Conservation (phyloP, 1,284 basidiomycete genomes). For the Inonotus hispidus region DNA sequence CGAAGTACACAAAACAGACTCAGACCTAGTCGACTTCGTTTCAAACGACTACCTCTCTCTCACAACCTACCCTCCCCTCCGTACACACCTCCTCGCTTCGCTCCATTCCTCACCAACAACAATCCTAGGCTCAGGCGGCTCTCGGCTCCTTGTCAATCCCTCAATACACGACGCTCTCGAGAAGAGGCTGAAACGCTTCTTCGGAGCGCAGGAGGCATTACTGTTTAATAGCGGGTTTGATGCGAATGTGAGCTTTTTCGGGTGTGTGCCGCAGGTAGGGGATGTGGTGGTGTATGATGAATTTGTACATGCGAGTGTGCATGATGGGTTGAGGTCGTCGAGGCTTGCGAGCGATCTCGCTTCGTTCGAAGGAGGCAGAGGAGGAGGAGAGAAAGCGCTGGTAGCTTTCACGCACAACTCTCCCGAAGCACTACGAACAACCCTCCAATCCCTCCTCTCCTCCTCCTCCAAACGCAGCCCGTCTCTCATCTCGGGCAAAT, state of each 20-base stretch:
- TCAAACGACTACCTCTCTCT: slow-evolving; percentile 96
- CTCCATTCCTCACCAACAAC: slow-evolving; percentile 43
- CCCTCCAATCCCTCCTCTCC: slow-evolving; percentile 37
- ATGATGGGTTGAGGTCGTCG: slow-evolving; percentile 81
- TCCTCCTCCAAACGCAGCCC: slow-evolving; percentile 26
- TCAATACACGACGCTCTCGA: slow-evolving; percentile 67
- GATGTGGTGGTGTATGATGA: slow-evolving; percentile 86
- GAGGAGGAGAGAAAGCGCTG: neutral
- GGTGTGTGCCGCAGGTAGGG: slow-evolving; percentile 71
- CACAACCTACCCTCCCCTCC: slow-evolving; percentile 53
- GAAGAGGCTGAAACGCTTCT: slow-evolving; percentile 57
- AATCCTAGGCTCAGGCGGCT: slow-evolving; percentile 87
- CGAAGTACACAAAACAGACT: slow-evolving; percentile 19
- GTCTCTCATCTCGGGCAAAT: slow-evolving; percentile 31
- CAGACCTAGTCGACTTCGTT: slow-evolving; percentile 65
- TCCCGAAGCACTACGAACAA: slow-evolving; percentile 40
- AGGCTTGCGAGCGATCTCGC: slow-evolving; percentile 31
- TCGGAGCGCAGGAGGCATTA: slow-evolving; percentile 62
- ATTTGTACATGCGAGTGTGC: slow-evolving; percentile 88
- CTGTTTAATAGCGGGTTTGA: slow-evolving; percentile 96
- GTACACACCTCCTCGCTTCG: slow-evolving; percentile 49
- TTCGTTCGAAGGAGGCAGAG: no score
- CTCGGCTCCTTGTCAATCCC: slow-evolving; percentile 83
- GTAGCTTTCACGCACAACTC: slow-evolving; percentile 74
- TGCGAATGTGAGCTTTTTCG: slow-evolving; percentile 88